Evolutionary conservation across 805 yeast species (phyloP).

Genomic region (Yarrowia deformans): DNA sequence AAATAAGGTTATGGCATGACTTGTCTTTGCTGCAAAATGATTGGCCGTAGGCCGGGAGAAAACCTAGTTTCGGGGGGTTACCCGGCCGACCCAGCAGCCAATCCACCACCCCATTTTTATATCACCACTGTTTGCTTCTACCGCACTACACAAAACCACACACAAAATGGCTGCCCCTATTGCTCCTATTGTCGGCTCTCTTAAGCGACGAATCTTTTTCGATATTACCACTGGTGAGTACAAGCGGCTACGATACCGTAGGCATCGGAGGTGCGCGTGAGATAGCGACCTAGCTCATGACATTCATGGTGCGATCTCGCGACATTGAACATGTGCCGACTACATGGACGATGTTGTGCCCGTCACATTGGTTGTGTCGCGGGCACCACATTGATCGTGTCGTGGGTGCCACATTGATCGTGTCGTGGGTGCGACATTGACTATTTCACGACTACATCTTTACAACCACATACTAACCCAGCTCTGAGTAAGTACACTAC

Average conservation of each 20-base stretch:
- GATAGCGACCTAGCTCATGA: too few species aligned
- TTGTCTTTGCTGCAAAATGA: not conserved
- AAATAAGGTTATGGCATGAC: constrained; percentile 34
- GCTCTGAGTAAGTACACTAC: constrained; percentile 27
- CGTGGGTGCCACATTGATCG: not conserved
- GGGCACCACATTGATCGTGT: not conserved
- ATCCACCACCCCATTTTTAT: constrained; percentile 9
- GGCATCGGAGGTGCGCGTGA: too few species aligned
- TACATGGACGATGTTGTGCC: not conserved
- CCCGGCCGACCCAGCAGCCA: not conserved
- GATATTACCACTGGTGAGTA: constrained; percentile 71
- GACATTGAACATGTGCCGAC: too few species aligned
- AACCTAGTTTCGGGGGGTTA: not conserved
- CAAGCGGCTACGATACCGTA: too few species aligned
- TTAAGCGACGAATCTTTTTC: constrained; percentile 79
- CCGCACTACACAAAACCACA: not conserved
- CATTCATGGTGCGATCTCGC: not conserved
- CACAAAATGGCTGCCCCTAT: constrained; percentile 70
- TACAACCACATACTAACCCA: constrained; percentile 42
- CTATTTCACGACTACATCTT: not conserved
- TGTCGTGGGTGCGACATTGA: not conserved
- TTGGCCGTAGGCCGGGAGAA: not conserved
- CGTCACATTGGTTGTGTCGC: not conserved
- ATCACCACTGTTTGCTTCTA: constrained; percentile 1
- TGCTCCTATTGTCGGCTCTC: constrained; percentile 85